Percentiles rank a stretch among this genome's conserved stretches.
Conservation (phyloP, 129 eudicot species). For the Scalesia atractyloides region DNA sequence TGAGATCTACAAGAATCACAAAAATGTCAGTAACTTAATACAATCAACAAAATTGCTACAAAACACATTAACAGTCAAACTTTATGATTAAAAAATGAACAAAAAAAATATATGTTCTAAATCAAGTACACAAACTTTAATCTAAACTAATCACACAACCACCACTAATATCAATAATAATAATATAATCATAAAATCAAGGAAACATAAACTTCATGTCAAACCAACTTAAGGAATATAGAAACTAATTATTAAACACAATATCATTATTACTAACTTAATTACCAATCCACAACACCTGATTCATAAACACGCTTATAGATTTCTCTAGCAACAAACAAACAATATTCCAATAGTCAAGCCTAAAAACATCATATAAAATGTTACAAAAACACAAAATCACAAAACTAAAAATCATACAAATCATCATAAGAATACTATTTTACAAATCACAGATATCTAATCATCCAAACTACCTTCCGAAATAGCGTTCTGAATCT, state of each 20-base stretch:
- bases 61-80: too few species aligned
- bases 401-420: not conserved
- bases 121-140: too few species aligned
- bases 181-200: not conserved
- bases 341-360: not conserved
- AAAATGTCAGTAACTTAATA: too few species aligned
- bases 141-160: constrained; percentile 17
- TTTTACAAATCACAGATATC: not conserved
- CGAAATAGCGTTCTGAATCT: constrained; percentile 64
- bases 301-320: not conserved
- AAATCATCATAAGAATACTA: not conserved
- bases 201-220: not conserved
- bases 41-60: too few species aligned
- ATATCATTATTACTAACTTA: not conserved
- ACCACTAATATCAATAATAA: constrained; percentile 1
- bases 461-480: constrained; percentile 44
- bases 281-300: not conserved
- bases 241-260: not conserved
- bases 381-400: not conserved
- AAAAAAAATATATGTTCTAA: too few species aligned
- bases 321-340: constrained; percentile 1
- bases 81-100: too few species aligned
- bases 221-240: constrained; percentile 6
- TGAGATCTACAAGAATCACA: too few species aligned
- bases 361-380: not conserved